These are phyloP conservation scores for Fusarium brevicatenulatum DNA, from an alignment of 2,329 filamentous ascomycete species.

Conservation along the genomic window DNA sequence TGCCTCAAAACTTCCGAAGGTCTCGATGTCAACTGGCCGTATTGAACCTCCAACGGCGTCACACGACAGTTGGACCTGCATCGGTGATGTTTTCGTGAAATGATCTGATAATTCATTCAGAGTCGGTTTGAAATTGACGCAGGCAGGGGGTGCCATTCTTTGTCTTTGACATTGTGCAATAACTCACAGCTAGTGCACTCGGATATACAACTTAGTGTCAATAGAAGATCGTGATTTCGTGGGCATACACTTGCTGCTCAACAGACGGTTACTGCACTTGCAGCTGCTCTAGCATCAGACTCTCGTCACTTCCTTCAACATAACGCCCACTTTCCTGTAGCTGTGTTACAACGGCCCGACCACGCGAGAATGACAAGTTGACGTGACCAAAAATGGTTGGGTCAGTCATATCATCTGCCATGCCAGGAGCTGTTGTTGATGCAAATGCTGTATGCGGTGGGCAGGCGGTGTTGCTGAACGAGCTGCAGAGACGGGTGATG, in stretches of 20 bases:
- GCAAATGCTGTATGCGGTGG: neutral
- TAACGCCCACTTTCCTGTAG: neutral
- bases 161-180: neutral
- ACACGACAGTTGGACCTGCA: conserved; percentile 35
- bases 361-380: conserved; percentile 3
- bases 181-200: neutral
- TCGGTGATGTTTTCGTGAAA: conserved; percentile 12
- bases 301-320: neutral
- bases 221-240: neutral
- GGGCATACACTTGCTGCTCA: neutral
- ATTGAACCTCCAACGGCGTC: conserved; percentile 25
- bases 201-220: neutral
- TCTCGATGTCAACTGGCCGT: conserved; percentile 12
- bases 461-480: neutral
- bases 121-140: conserved; percentile 24
- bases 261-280: neutral
- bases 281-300: neutral
- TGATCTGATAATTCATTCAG: conserved; percentile 26
- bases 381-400: neutral
- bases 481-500: conserved; percentile 35
- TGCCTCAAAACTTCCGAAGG: conserved; percentile 33
- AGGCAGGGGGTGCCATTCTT: neutral
- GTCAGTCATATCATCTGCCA: neutral
- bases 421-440: neutral
- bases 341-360: neutral